A percentile compares a stretch with the other conserved stretches of the same genome.
These are phyloP conservation scores for Wallacemonas rigidus DNA, from an alignment of 208 protist species.

Conservation along the genomic window DNA sequence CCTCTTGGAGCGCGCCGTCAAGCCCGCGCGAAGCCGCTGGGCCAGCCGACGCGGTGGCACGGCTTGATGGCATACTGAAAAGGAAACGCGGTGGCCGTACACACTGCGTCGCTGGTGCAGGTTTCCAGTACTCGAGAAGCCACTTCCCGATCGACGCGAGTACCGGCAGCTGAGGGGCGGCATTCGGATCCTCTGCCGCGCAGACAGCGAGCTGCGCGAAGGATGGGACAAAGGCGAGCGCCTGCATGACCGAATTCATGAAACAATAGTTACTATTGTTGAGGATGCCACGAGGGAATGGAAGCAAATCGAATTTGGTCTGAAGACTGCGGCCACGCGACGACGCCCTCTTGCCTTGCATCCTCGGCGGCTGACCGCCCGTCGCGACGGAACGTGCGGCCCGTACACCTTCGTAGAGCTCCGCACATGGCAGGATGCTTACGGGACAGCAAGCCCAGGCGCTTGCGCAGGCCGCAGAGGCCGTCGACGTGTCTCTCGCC, in stretches of 20 bases:
- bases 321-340: neutral
- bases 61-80: constrained; percentile 18
- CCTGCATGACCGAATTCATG: constrained; percentile 82
- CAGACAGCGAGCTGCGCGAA: constrained; percentile 74
- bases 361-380: neutral
- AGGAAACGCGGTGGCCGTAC: constrained; percentile 35
- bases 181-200: constrained; percentile 26
- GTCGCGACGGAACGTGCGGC: too few species aligned
- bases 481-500: too few species aligned
- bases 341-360: neutral
- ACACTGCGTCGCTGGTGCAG: constrained; percentile 14
- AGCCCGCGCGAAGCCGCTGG: constrained; percentile 18
- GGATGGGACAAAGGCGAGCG: constrained; percentile 57
- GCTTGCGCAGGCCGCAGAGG: too few species aligned
- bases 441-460: neutral
- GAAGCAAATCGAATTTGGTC: constrained; percentile 31
- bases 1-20: constrained; percentile 72
- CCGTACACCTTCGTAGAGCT: neutral
- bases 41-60: neutral
- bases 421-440: neutral
- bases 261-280: constrained; percentile 88
- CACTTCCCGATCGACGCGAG: constrained; percentile 60
- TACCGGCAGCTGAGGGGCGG: constrained; percentile 37
- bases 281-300: constrained; percentile 60
- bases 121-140: constrained; percentile 74